Evolutionary conservation across 1,139 yeast species (phyloP).

Genomic region (Sugiyamaella xylanicola): DNA sequence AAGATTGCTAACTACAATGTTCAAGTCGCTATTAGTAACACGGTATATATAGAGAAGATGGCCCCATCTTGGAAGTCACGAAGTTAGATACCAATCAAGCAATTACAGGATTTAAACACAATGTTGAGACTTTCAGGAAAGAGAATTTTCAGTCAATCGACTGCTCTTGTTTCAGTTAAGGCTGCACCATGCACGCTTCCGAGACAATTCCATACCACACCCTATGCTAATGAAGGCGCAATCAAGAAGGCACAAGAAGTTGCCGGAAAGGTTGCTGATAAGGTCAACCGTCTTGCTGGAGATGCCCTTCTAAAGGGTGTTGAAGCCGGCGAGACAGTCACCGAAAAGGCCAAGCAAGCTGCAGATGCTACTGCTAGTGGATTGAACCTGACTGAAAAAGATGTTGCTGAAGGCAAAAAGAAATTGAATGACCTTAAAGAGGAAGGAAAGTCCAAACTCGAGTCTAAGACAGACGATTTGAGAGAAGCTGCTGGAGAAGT

Average conservation of each 20-base stretch:
- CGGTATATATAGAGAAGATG: too few species aligned
- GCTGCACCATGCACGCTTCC: neutral
- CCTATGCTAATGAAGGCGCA: constrained; percentile 6
- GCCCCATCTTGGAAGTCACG: too few species aligned
- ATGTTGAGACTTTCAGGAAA: constrained; percentile 15
- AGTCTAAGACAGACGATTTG: neutral
- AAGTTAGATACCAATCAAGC: neutral
- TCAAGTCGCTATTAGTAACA: too few species aligned
- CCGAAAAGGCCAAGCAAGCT: constrained; percentile 21
- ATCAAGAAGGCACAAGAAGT: constrained; percentile 8
- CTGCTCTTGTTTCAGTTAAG: neutral
- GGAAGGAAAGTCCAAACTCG: neutral
- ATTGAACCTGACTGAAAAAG: neutral
- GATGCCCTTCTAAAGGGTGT: constrained; percentile 28
- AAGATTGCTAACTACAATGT: constrained; percentile 10
- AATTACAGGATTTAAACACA: too few species aligned
- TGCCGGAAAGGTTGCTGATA: constrained; percentile 25
- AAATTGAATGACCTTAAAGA: neutral
- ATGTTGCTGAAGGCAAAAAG: constrained; percentile 4
- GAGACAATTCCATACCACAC: neutral
- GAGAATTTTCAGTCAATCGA: constrained; percentile 2
- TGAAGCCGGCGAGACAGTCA: constrained; percentile 28
- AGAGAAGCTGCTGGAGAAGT: too few species aligned
- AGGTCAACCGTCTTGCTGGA: constrained; percentile 27
- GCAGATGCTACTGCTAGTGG: constrained; percentile 12